Evolutionary conservation across 352 stramenopile genomes (phyloP).

Genomic region (Phytopythium montanum): DNA sequence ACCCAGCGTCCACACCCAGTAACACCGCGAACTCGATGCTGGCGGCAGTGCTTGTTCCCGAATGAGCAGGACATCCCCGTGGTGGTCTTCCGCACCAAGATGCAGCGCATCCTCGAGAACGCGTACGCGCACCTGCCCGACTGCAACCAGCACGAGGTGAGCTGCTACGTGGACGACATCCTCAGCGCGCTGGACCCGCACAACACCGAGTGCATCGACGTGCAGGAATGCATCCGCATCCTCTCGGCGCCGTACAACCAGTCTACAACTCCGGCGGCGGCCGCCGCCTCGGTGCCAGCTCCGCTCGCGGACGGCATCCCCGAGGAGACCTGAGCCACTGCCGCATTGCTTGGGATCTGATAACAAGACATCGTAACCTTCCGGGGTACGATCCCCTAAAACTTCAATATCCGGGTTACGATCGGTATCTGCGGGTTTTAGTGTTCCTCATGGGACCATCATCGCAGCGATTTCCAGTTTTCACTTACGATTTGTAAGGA

Average conservation of each 20-base stretch:
- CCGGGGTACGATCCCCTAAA: not conserved
- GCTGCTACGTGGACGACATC: slow-evolving; percentile 68
- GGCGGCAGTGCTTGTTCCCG: slow-evolving; percentile 45
- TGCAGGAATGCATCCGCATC: slow-evolving; percentile 67
- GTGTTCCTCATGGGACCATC: not conserved
- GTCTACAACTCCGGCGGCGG: slow-evolving; percentile 4
- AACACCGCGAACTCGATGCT: not conserved
- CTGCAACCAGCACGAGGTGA: slow-evolving; percentile 69
- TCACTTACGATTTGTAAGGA: slow-evolving; percentile 1
- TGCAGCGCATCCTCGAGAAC: slow-evolving; percentile 62
- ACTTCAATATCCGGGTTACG: not conserved
- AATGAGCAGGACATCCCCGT: slow-evolving; percentile 61
- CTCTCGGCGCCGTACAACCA: slow-evolving; percentile 40
- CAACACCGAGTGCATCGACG: slow-evolving; percentile 69
- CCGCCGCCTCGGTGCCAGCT: not conserved
- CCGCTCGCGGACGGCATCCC: not conserved
- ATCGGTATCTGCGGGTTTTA: not conserved
- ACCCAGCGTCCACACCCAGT: not conserved
- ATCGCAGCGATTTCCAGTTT: not conserved
- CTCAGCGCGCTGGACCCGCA: slow-evolving; percentile 60
- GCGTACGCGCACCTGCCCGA: slow-evolving; percentile 58
- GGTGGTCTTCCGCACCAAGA: slow-evolving; percentile 63
- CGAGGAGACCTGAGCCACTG: not conserved
- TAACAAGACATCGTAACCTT: not conserved
- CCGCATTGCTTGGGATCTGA: not conserved